phyloP scores from a whole-genome alignment of 345 rosid genomes.

The Syzygium oleosum region DNA sequence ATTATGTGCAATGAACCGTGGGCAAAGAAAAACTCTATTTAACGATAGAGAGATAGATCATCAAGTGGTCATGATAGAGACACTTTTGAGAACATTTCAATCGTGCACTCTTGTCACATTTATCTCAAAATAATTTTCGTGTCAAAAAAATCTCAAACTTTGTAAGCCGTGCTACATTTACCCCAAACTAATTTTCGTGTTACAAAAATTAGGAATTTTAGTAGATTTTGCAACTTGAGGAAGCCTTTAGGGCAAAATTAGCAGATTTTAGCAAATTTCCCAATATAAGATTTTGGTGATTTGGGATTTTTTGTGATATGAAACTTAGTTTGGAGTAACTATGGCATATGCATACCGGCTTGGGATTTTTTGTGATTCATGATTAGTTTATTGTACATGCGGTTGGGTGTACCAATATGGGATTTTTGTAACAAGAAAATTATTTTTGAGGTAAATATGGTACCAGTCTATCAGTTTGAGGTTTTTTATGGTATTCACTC shows the following conservation, averaged over 20 bases:
- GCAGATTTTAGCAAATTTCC: too few species aligned
- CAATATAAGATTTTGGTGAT: too few species aligned
- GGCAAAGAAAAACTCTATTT: not conserved
- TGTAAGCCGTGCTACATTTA: too few species aligned
- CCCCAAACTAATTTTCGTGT: not conserved
- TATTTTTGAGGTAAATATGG: not conserved
- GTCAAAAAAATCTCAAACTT: too few species aligned
- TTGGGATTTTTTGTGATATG: not conserved
- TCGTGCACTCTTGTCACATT: not conserved
- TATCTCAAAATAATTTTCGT: not conserved
- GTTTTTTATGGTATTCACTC: not conserved
- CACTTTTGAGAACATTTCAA: not conserved
- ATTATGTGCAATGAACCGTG: not conserved
- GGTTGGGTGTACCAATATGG: not conserved
- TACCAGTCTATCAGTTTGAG: not conserved
- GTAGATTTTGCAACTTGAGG: not conserved
- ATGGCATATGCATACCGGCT: fast-evolving
- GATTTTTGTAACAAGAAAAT: not conserved
- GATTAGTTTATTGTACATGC: not conserved
- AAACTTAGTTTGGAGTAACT: not conserved
- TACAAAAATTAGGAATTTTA: too few species aligned
- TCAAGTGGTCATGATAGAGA: not conserved
- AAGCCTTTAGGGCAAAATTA: not conserved
- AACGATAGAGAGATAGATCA: not conserved
- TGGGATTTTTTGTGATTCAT: too few species aligned